Evolutionary conservation across 1,284 basidiomycete species (phyloP), one percentile per base, ranked within the genome.

Genomic region (Rhodotorula sp.): DNA sequence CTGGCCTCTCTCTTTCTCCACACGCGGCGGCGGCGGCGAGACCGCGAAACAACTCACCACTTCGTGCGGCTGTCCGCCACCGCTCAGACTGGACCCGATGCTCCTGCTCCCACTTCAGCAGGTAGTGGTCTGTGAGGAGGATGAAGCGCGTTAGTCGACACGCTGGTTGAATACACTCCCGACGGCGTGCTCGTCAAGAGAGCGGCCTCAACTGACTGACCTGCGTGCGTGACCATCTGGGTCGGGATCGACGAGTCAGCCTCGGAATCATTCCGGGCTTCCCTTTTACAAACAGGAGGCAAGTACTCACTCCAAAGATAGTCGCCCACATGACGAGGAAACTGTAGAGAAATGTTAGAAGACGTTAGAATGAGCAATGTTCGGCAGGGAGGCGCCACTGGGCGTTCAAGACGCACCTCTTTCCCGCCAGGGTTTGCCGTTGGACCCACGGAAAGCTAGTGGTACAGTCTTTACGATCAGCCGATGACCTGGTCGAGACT

Each of bases 361-460:
- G 39, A 14, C 39, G 2, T 43, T 43, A 12, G 39, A 43, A 43
- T 43, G 10, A 43, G 39, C 12, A 14, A 43, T 10, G 39, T 12
- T 39, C 39, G 39, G 39, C 21, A 7, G 54, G 18, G 29, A 46
- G 39, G 31, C 61, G 18, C 20, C 43, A 10, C 20, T 16, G 34
- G 3, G 1, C 4, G 12, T 26, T 29, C n/a, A 7, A 23, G 20
- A 57, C 56, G 62, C 51, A 74, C 58, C 67, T 56, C 43, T 69
- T 70, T 46, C 72, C 72, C 16, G 69, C 72, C 10, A 70, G 54
- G 21, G 69, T 74, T 39, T 74, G 72, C 7, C 72, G 63, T 10
- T 54, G 63, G 5, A 74, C 72, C 48, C 59, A 67, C 3, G 69
- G 69, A 26, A 65, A 74, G 15, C 66, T 67, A 26, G 18, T 10